Evolutionary conservation across 495 filamentous ascomycete species (phyloP), one percentile per base, ranked within the genome.

Genomic region (Antarctomyces pellizariae): DNA sequence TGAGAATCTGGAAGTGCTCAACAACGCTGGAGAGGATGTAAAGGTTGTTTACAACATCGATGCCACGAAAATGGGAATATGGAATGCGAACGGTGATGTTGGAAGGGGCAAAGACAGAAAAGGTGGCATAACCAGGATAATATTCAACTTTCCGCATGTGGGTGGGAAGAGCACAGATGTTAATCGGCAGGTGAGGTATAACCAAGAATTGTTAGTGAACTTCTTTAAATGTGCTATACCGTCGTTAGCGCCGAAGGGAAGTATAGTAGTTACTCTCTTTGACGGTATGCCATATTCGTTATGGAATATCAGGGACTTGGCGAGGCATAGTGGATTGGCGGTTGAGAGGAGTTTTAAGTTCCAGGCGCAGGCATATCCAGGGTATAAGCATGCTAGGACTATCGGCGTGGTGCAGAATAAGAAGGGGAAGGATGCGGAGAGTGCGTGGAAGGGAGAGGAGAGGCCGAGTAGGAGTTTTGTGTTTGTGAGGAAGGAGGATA

Each of bases 61-160:
- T 45, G 79, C 74, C 2, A 65, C 59, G 25, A 79, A 71, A 43
- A 62, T 82, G 36, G 57, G 58, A 11, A 45, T 50, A 3, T 58
- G 52, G 32, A 42, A 39, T 19, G 33, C 35, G 35, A 49, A 47
- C 16, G 33, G 5, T 23, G 17, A 16, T 28, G 24, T 6, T 23
- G n/a, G 12, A 25, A 26, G 18, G 20, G 8, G 17, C 21, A 33
- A 30, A 31, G 31, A 49, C 38, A 34, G 37, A 34, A 12, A 33
- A 6, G 63, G 57, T 7, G 50, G 48, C 2, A 84, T 71, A 54
- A 73, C 90, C 44, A 52, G 63, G 18, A 68, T 93, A 26, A 61
- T 79, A 25, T 97, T 93, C 60, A 90, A 92, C 54, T 97, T 97
- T 49, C 86, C 86, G 24, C 86, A 97, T 49, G 72, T 90, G 2